Conservation (phyloP, 2,329 filamentous ascomycete genomes). For the Epichloe gansuensis region DNA sequence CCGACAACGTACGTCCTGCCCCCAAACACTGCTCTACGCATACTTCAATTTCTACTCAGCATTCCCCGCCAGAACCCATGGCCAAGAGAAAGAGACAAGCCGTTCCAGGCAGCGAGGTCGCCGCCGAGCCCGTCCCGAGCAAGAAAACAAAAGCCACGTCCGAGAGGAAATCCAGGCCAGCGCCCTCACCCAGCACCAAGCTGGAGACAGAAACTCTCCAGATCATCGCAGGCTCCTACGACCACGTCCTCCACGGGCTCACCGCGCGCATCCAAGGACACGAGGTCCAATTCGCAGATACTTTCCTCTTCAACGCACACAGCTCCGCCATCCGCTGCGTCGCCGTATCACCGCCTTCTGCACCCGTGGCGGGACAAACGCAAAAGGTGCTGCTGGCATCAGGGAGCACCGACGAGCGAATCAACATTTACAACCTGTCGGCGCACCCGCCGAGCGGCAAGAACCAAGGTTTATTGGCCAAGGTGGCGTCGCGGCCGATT, state of each 20-base stretch:
- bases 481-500: constrained; percentile 59
- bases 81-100: constrained; percentile 38
- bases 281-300: constrained; percentile 65
- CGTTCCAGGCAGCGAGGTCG: constrained; percentile 14
- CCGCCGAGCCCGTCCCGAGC: constrained; percentile 11
- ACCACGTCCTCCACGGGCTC: constrained; percentile 81
- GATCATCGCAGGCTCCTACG: constrained; percentile 87
- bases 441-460: constrained; percentile 48
- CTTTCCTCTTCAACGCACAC: constrained; percentile 93
- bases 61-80: constrained; percentile 16
- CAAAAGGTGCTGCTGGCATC: constrained; percentile 84
- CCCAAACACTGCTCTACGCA: neutral
- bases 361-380: constrained; percentile 44
- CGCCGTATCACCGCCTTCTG: constrained; percentile 67
- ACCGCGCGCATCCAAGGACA: constrained; percentile 51
- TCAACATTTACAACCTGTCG: constrained; percentile 89
- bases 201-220: constrained; percentile 51
- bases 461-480: constrained; percentile 48
- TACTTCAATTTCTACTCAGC: neutral
- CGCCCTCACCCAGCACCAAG: constrained; percentile 6
- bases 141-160: constrained; percentile 22
- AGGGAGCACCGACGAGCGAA: constrained; percentile 83
- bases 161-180: constrained; percentile 3
- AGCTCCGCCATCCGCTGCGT: constrained; percentile 80
- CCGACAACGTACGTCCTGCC: neutral